A percentile compares a stretch with the other conserved stretches of the same genome.
Evolutionary conservation across 176 grass and related monocot species (phyloP).

Genomic region (Zoysia japonica): DNA sequence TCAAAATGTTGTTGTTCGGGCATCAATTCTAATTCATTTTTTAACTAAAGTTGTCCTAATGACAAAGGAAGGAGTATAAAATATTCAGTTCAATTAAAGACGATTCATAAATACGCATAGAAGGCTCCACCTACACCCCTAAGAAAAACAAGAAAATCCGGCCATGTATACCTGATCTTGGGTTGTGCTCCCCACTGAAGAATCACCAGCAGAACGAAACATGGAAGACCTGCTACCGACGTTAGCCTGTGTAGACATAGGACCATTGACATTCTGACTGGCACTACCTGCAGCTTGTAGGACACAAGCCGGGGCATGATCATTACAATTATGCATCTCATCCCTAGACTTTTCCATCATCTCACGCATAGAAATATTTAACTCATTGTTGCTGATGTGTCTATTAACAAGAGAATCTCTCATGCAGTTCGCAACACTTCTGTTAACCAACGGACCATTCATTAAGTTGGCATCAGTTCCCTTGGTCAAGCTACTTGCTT

Average conservation of each 20-base stretch:
- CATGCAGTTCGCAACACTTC: conserved; percentile 39
- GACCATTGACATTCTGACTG: conserved; percentile 42
- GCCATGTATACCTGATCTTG: conserved; percentile 73
- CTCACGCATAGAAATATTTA: conserved; percentile 43
- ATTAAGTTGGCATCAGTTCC: conserved; percentile 38
- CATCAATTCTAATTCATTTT: too few relatives aligned
- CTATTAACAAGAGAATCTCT: conserved; percentile 48
- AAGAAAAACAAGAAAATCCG: conserved; percentile 12
- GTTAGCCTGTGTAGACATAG: conserved; percentile 51
- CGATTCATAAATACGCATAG: background rate
- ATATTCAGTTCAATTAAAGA: background rate
- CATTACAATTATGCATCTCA: conserved; percentile 46
- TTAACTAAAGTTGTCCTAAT: too few relatives aligned
- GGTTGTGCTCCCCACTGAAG: conserved; percentile 53
- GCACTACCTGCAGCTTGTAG: conserved; percentile 35
- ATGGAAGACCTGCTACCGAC: conserved; percentile 48
- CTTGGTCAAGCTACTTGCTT: conserved; percentile 35
- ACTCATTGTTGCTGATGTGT: conserved; percentile 37
- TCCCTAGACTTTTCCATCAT: conserved; percentile 17
- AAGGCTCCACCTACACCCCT: background rate
- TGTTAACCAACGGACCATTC: conserved; percentile 47
- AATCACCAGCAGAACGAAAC: conserved; percentile 57
- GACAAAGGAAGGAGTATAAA: too few relatives aligned
- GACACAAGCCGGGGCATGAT: conserved; percentile 27
- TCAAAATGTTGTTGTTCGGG: too few relatives aligned